Base-by-base conservation (phyloP, 805 yeast species). In the Ogataea ganodermae region DNA sequence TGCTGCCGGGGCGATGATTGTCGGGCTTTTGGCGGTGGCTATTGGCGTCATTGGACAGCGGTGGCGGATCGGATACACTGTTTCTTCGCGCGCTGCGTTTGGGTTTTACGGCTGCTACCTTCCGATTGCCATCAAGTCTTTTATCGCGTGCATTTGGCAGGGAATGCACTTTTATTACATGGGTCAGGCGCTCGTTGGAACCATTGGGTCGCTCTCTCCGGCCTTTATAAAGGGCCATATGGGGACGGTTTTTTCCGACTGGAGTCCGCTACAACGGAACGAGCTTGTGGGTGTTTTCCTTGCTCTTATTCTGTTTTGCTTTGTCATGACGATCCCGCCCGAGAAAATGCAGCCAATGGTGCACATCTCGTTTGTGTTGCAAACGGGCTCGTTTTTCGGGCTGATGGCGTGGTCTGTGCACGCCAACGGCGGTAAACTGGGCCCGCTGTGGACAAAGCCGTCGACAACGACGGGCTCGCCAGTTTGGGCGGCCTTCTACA, bases 1-100 rank as follows among this genome's bases (percentile, higher is more conserved):
- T 45, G 66, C 73, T 27, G 58, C 76, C 5, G 82, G 80, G 35
- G 77, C 78, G 56, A 54, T 71, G 9, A 52, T 79, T 14, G 74
- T 78, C 12, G 66, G 74, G 39, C 17, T 64, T 3, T 67, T 73
- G 49, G 75, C 81, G 5, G 57, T 74, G 27, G 68, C 76, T 7
- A 78, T 77, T 57, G 74, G 79, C n/a, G 67, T 66, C 45, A 79
- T 79, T 5, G 84, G 84, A 24, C 60, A 63, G n/a, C 72, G 75
- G 38, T 76, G 73, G 66, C 78, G 75, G 52, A 68, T 78, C 40
- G 80, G 81, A 0, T 78, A 68, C 55, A 71, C 81, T 4, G 67
- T 78, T 10, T 67, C 68, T 39, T 65, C 71, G 13, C 59, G 82
- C 36, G 69, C 70, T 37, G 61, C 73, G 0, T 77, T 68, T 62